Percentiles rank a stretch among this genome's conserved stretches.
These are phyloP conservation scores for Biscogniauxia marginata DNA, from an alignment of 2,329 filamentous ascomycete genomes.

Conservation along the genomic window DNA sequence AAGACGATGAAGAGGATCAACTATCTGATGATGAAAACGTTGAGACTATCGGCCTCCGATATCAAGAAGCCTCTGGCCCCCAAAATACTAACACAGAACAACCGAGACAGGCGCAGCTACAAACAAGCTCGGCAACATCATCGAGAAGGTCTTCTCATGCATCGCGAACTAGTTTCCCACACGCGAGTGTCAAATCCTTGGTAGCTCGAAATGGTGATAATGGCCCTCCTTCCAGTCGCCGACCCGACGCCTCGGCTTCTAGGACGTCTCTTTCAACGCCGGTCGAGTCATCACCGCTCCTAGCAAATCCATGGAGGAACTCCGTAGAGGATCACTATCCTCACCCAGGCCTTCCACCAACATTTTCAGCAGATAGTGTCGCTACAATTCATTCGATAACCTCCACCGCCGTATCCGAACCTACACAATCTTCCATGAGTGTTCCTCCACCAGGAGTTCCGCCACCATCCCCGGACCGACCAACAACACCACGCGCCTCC, in stretches of 20 bases:
- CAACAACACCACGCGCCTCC: slow-evolving; percentile 30
- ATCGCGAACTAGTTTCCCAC: slow-evolving; percentile 46
- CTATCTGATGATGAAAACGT: slow-evolving; percentile 57
- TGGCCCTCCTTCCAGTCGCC: slow-evolving; percentile 37
- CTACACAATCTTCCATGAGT: slow-evolving; percentile 21
- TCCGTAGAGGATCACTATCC: slow-evolving; percentile 29
- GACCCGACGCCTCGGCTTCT: slow-evolving; percentile 30
- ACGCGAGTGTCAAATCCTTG: slow-evolving; percentile 36
- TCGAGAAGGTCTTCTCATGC: slow-evolving; percentile 50
- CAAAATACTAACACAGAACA: slow-evolving; percentile 29
- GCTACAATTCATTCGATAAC: slow-evolving; percentile 30
- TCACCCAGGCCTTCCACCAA: slow-evolving; percentile 36
- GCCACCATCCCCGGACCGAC: slow-evolving; percentile 28
- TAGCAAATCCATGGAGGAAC: slow-evolving; percentile 46
- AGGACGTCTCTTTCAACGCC: slow-evolving; percentile 31
- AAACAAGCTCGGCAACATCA: slow-evolving; percentile 15
- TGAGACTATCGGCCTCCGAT: slow-evolving; percentile 60
- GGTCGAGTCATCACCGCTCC: slow-evolving; percentile 38
- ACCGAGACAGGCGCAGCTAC: slow-evolving; percentile 14
- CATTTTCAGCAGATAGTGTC: slow-evolving; percentile 32
- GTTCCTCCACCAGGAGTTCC: slow-evolving; percentile 16
- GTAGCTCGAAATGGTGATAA: slow-evolving; percentile 34
- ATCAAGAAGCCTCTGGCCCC: slow-evolving; percentile 39
- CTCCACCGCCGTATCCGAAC: slow-evolving; percentile 28
- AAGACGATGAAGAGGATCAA: slow-evolving; percentile 55